These are phyloP conservation scores for Anethum foeniculum DNA, from an alignment of 140 eudicot genomes.

Conservation along the genomic window DNA sequence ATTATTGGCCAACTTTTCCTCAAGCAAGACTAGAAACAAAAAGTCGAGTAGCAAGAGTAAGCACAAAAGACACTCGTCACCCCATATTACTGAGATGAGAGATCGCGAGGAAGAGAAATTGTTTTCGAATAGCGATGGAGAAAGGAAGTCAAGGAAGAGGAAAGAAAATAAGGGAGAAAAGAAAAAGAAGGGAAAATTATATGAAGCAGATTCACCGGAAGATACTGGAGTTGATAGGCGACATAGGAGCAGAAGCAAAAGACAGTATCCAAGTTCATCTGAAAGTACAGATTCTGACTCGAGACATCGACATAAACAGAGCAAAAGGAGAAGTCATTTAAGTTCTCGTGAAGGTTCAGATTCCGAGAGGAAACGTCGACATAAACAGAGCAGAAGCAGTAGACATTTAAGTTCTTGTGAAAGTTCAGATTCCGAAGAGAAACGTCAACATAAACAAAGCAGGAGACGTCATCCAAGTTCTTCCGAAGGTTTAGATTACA, in stretches of 20 bases:
- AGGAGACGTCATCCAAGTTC: slow-evolving; percentile 19
- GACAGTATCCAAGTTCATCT: slow-evolving; percentile 16
- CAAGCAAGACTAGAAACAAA: slow-evolving; percentile 46
- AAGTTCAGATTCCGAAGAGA: slow-evolving; percentile 7
- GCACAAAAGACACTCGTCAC: slow-evolving; percentile 35
- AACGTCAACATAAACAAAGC: slow-evolving; percentile 18
- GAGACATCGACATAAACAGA: slow-evolving; percentile 10
- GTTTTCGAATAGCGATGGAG: slow-evolving; percentile 29
- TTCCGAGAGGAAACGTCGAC: slow-evolving; percentile 9
- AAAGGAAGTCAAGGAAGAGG: slow-evolving; percentile 40
- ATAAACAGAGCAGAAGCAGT: slow-evolving; percentile 16
- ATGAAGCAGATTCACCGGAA: slow-evolving; percentile 37
- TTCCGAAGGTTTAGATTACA: neutral
- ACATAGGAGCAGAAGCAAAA: slow-evolving; percentile 25
- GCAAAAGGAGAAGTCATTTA: neutral
- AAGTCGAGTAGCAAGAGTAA: slow-evolving; percentile 48
- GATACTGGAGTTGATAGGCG: slow-evolving; percentile 38
- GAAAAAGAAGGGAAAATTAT: slow-evolving; percentile 27
- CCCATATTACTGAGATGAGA: slow-evolving; percentile 11
- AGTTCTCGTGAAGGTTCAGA: slow-evolving; percentile 1
- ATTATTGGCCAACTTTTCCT: slow-evolving; percentile 56
- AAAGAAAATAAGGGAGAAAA: slow-evolving; percentile 33
- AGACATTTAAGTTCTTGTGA: neutral
- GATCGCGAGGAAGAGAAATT: slow-evolving; percentile 21
- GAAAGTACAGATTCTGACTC: slow-evolving; percentile 8